Conservation (phyloP, 441 rosid genomes). For the Erodium texanum region DNA sequence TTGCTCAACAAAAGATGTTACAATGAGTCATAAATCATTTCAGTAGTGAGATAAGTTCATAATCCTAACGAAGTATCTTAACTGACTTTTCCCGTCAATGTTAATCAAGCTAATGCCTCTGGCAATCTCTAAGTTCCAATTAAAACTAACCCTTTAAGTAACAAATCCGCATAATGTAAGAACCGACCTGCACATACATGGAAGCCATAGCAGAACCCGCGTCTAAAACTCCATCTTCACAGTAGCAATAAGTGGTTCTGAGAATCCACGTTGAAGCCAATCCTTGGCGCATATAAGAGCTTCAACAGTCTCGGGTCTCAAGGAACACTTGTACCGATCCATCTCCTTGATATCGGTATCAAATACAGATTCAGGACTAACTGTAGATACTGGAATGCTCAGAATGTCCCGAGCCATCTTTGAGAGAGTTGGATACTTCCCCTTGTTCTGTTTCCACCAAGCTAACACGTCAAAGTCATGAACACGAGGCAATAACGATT, state of each 20-base stretch:
- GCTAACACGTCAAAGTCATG: constrained; percentile 64
- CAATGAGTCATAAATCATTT: too few relatives aligned
- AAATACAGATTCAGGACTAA: constrained; percentile 39
- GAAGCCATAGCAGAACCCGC: neutral
- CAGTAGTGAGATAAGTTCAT: too few relatives aligned
- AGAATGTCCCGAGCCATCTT: constrained; percentile 80
- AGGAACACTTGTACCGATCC: constrained; percentile 21
- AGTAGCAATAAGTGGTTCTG: constrained; percentile 17
- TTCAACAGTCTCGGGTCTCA: too few relatives aligned
- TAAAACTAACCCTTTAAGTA: too few relatives aligned
- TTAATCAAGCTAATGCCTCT: too few relatives aligned
- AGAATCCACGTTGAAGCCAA: constrained; percentile 47
- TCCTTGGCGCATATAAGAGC: constrained; percentile 65
- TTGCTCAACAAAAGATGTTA: too few relatives aligned
- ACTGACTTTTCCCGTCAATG: too few relatives aligned
- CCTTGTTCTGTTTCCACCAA: constrained; percentile 84
- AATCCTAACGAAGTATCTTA: too few relatives aligned
- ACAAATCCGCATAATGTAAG: too few relatives aligned
- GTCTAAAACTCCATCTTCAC: constrained; percentile 51
- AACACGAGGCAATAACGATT: constrained; percentile 58
- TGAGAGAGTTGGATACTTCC: constrained; percentile 70
- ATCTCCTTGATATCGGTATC: constrained; percentile 41
- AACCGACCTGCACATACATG: too few relatives aligned
- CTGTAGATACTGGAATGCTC: constrained; percentile 48
- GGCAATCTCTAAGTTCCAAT: too few relatives aligned